Conservation (phyloP, 2,329 filamentous ascomycete species). For the Arthrocladium fulminans region DNA sequence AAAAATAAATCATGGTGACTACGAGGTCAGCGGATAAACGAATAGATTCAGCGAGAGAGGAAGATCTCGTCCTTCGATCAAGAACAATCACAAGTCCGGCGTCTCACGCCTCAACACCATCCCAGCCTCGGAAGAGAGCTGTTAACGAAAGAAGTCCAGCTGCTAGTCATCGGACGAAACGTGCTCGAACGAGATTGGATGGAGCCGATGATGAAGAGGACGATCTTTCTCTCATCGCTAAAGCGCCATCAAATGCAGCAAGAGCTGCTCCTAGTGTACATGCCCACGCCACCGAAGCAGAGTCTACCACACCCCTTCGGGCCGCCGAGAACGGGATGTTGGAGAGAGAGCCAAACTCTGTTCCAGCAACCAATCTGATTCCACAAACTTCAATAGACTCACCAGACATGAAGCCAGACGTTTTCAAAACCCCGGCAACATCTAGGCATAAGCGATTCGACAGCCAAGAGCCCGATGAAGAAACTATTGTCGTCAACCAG, state of each 20-base stretch:
- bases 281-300: background rate
- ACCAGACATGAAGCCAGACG: background rate
- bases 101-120: background rate
- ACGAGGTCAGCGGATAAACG: slow-evolving; percentile 9
- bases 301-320: too few species aligned
- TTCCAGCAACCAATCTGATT: background rate
- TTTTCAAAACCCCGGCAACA: slow-evolving; percentile 1
- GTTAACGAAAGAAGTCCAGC: background rate
- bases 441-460: slow-evolving; percentile 12
- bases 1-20: slow-evolving; percentile 9
- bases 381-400: slow-evolving; percentile 1
- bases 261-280: background rate
- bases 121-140: background rate
- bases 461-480: slow-evolving; percentile 12
- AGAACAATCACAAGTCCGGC: slow-evolving; percentile 1
- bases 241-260: background rate
- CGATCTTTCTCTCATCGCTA: background rate
- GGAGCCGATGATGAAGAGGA: background rate
- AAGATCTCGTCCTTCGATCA: slow-evolving; percentile 6
- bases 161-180: background rate
- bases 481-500: slow-evolving; percentile 6
- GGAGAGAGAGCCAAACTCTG: background rate
- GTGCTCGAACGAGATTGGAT: background rate
- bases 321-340: too few species aligned
- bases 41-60: background rate